Evolutionary conservation across 352 stramenopile genomes (phyloP).

Genomic region (Phytophthora citricola): DNA sequence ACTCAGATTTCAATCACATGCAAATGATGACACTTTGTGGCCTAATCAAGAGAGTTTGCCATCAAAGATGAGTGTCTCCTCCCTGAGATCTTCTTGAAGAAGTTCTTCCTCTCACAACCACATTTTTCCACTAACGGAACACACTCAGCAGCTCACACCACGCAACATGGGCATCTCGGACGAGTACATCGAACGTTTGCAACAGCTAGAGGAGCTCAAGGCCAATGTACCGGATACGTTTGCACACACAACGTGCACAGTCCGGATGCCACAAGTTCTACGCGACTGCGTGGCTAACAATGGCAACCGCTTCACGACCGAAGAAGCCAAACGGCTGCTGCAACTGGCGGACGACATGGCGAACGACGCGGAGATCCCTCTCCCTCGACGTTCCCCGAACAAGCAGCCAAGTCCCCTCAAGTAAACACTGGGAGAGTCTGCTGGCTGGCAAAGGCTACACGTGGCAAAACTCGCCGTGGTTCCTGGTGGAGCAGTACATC

Average conservation of each 20-base stretch:
- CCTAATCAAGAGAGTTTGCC: neutral
- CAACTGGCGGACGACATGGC: conserved; percentile 51
- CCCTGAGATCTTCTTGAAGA: neutral
- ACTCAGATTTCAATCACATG: too few relatives aligned
- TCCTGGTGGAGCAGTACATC: conserved; percentile 74
- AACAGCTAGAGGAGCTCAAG: conserved; percentile 40
- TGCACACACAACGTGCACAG: conserved; percentile 53
- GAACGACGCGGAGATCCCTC: conserved; percentile 42
- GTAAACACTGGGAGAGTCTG: conserved; percentile 50
- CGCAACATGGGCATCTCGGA: conserved; percentile 26
- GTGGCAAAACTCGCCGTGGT: conserved; percentile 72
- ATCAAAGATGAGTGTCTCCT: conserved; percentile 21
- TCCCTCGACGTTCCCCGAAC: conserved; percentile 34
- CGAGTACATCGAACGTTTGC: conserved; percentile 45
- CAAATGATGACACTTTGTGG: too few relatives aligned
- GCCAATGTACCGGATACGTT: conserved; percentile 51
- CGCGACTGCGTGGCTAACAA: conserved; percentile 60
- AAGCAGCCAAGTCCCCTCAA: conserved; percentile 41
- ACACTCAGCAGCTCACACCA: neutral
- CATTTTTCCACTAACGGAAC: neutral
- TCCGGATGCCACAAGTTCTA: conserved; percentile 60
- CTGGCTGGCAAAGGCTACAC: conserved; percentile 49
- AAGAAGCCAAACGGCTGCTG: conserved; percentile 35
- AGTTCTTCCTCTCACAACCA: neutral
- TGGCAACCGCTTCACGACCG: conserved; percentile 29